These are phyloP conservation scores for Saksenaea oblongispora DNA, from an alignment of 371 early-diverging fungal genomes.

Conservation along the genomic window DNA sequence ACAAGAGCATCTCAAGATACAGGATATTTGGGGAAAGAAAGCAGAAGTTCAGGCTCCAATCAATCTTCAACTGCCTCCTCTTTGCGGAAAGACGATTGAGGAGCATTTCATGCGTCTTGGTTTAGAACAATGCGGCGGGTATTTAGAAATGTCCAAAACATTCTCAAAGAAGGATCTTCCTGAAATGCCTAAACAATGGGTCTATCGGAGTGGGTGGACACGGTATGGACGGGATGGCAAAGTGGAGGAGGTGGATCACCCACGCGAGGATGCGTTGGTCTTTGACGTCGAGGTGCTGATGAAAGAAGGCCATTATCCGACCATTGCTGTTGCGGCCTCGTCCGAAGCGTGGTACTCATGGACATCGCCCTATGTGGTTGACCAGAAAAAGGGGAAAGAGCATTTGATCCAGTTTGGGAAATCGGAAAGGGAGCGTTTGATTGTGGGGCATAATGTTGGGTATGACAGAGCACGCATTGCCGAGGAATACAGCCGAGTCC, in stretches of 20 bases:
- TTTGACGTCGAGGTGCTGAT: slow-evolving; percentile 92
- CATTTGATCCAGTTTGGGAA: slow-evolving; percentile 71
- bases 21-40: slow-evolving; percentile 68
- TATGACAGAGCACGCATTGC: slow-evolving; percentile 89
- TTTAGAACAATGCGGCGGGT: slow-evolving; percentile 55
- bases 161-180: slow-evolving; percentile 53
- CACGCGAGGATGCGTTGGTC: slow-evolving; percentile 68
- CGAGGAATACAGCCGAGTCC: slow-evolving; percentile 77
- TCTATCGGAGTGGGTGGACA: slow-evolving; percentile 78
- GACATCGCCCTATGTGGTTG: slow-evolving; percentile 75
- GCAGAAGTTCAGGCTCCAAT: slow-evolving; percentile 50
- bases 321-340: slow-evolving; percentile 85
- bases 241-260: slow-evolving; percentile 48
- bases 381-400: slow-evolving; percentile 38
- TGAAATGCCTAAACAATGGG: slow-evolving; percentile 66
- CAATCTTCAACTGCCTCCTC: slow-evolving; percentile 47
- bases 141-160: slow-evolving; percentile 50
- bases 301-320: slow-evolving; percentile 67
- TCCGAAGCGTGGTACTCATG: slow-evolving; percentile 88
- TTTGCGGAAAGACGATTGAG: slow-evolving; percentile 67
- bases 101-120: slow-evolving; percentile 86
- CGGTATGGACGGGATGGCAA: slow-evolving; percentile 61
- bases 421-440: slow-evolving; percentile 44
- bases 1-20: slow-evolving; percentile 56
- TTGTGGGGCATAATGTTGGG: slow-evolving; percentile 93